Percentiles rank a stretch among this genome's conserved stretches.
Evolutionary conservation across 1,284 basidiomycete species (phyloP).

Genomic region (Rhodotorula sp.): DNA sequence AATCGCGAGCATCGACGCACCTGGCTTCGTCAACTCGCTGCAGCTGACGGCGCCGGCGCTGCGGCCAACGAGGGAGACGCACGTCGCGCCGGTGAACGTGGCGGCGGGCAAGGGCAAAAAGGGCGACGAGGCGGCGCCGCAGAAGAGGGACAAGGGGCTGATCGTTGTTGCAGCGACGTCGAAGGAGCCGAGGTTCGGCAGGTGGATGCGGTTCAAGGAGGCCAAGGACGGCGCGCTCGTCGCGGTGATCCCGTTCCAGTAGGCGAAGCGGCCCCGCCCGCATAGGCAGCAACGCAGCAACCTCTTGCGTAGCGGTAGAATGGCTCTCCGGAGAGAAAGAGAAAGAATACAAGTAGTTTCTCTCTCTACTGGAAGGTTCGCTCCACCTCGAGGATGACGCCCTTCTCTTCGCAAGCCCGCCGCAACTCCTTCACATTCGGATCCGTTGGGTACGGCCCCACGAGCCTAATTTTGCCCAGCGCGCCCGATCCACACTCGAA

Average conservation of each 20-base stretch:
- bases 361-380: conserved; percentile 3
- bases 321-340: not conserved
- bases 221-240: conserved; percentile 74
- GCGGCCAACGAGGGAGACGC: conserved; percentile 51
- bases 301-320: not conserved
- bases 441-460: conserved; percentile 14
- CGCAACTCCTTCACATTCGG: conserved; percentile 4
- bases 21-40: conserved; percentile 85
- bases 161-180: conserved; percentile 77
- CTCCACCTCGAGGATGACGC: conserved; percentile 3
- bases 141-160: conserved; percentile 54
- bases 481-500: not conserved
- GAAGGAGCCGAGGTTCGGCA: conserved; percentile 82
- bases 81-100: conserved; percentile 5
- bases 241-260: conserved; percentile 42
- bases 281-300: not conserved
- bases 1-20: conserved; percentile 64
- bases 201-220: conserved; percentile 79
- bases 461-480: not conserved
- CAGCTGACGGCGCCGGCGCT: conserved; percentile 71
- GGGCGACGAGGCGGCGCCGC: conserved; percentile 44
- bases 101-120: conserved; percentile 34
- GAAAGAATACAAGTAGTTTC: no score
- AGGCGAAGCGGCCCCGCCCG: not conserved
- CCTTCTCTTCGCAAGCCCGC: not conserved